These are phyloP conservation scores for Lodderomyces parapsilosis DNA, from an alignment of 1,139 yeast species.

Conservation along the genomic window DNA sequence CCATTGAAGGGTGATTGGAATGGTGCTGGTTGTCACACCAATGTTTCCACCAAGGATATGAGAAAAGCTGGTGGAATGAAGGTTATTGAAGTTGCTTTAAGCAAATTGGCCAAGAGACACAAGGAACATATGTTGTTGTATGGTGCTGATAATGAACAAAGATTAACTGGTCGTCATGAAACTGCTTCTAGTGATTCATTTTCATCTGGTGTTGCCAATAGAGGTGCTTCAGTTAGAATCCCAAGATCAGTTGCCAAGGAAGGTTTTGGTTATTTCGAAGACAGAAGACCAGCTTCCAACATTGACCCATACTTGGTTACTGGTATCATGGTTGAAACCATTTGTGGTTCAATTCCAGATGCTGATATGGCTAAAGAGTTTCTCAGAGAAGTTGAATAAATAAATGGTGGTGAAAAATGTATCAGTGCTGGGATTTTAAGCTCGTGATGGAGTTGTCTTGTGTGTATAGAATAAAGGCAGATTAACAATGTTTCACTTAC, in stretches of 20 bases:
- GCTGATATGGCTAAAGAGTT: conserved; percentile 92
- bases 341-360: conserved; percentile 92
- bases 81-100: conserved; percentile 86
- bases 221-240: conserved; percentile 98
- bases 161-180: conserved; percentile 98
- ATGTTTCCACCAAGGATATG: conserved; percentile 90
- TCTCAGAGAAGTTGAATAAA: conserved; percentile 60
- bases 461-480: too few relatives aligned
- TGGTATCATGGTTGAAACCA: conserved; percentile 96
- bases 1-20: conserved; percentile 99
- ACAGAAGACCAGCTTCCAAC: conserved; percentile 99
- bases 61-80: conserved; percentile 96
- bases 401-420: too few relatives aligned
- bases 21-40: conserved; percentile 99
- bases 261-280: conserved; percentile 98
- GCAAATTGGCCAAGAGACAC: conserved; percentile 94
- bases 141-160: conserved; percentile 90
- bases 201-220: conserved; percentile 98
- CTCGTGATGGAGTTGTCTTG: too few relatives aligned
- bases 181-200: conserved; percentile 91
- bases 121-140: conserved; percentile 92
- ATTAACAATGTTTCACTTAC: too few relatives aligned
- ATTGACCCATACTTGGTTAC: conserved; percentile 98
- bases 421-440: too few relatives aligned
- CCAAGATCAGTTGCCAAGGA: conserved; percentile 99